Evolutionary conservation across 192 early-diverging fungal species (phyloP).

Genomic region (Coemansia sp.): DNA sequence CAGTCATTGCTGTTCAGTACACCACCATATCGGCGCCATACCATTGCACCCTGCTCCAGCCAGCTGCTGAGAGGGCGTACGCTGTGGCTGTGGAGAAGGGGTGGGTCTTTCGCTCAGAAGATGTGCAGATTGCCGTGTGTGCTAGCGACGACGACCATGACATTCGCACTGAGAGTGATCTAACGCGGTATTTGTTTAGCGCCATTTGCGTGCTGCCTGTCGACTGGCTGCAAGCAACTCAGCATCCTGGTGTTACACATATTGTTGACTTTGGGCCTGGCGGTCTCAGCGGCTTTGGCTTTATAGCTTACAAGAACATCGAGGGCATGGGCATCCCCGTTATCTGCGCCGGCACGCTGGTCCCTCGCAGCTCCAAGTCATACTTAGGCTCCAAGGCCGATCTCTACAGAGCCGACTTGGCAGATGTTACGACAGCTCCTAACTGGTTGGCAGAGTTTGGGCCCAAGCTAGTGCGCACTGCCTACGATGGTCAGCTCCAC

Average conservation of each 20-base stretch:
- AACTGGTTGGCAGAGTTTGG: conserved; percentile 87
- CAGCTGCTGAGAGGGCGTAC: background rate
- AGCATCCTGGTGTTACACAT: conserved; percentile 65
- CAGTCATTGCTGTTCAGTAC: conserved; percentile 76
- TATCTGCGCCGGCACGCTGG: conserved; percentile 25
- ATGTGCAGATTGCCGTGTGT: conserved; percentile 61
- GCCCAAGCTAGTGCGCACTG: conserved; percentile 73
- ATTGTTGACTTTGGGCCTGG: conserved; percentile 95
- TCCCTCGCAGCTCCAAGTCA: conserved; percentile 17
- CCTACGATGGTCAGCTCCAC: conserved; percentile 60
- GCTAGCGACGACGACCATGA: conserved; percentile 81
- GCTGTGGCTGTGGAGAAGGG: conserved; percentile 17
- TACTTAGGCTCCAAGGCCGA: conserved; percentile 73
- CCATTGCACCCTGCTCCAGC: conserved; percentile 30
- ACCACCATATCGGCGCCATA: conserved; percentile 86
- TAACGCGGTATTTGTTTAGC: conserved; percentile 67
- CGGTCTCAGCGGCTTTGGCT: conserved; percentile 78
- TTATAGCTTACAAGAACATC: conserved; percentile 81
- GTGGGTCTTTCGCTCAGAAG: conserved; percentile 17
- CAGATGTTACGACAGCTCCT: conserved; percentile 71
- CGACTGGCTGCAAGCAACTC: conserved; percentile 62
- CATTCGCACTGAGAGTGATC: conserved; percentile 55
- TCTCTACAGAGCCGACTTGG: conserved; percentile 66
- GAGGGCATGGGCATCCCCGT: conserved; percentile 79
- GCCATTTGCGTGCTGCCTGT: conserved; percentile 64